Conservation (phyloP, 1,284 basidiomycete species). For the Gymnopus androsaceus region DNA sequence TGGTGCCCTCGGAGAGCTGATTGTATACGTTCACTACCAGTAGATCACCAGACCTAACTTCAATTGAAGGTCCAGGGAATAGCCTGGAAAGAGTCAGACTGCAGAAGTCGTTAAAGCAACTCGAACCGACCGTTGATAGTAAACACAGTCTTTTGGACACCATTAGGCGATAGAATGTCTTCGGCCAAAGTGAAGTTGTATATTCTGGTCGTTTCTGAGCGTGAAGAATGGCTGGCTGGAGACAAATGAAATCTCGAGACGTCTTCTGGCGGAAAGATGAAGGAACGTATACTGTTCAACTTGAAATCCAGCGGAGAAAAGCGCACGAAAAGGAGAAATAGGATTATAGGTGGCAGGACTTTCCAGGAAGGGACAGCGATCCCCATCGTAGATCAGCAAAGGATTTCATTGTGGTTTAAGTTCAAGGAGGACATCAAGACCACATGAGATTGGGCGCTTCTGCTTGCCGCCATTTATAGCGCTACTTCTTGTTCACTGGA, state of each 20-base stretch:
- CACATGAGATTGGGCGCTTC: too few relatives aligned
- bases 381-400: too few relatives aligned
- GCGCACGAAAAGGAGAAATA: background rate
- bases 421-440: too few relatives aligned
- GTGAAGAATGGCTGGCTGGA: background rate
- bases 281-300: background rate
- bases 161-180: conserved; percentile 8
- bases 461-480: too few relatives aligned
- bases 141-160: conserved; percentile 11
- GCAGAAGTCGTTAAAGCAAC: background rate
- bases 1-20: background rate
- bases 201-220: background rate
- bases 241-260: conserved; percentile 5
- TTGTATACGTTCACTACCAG: conserved; percentile 15
- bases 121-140: conserved; percentile 13
- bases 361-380: too few relatives aligned
- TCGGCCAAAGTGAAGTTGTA: conserved; percentile 11
- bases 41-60: conserved; percentile 10
- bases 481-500: too few relatives aligned
- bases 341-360: background rate
- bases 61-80: conserved; percentile 11
- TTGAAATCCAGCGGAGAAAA: background rate
- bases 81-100: background rate
- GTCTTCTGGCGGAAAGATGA: background rate
- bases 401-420: too few relatives aligned